These are phyloP conservation scores for Davidsoniella australis DNA, from an alignment of 2,329 filamentous ascomycete species.

Conservation along the genomic window DNA sequence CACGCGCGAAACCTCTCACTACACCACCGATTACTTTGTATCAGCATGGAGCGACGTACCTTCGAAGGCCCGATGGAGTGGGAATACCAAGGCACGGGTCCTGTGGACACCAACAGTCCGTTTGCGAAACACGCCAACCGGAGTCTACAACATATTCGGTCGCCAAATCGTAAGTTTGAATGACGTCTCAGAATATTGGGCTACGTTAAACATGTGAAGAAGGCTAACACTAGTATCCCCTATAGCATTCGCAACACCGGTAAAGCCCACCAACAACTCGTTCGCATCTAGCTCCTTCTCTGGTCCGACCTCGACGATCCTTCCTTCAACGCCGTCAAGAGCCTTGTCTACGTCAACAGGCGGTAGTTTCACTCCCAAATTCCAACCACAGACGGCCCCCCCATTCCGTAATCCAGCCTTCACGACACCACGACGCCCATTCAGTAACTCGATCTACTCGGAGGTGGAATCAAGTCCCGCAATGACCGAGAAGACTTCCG, in stretches of 20 bases:
- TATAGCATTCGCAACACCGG: constrained; percentile 1
- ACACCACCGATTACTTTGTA: not conserved
- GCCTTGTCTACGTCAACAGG: constrained; percentile 23
- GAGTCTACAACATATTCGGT: not conserved
- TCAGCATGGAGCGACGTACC: constrained; percentile 34
- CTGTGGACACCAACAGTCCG: constrained; percentile 43
- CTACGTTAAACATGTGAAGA: not conserved
- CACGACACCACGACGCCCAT: constrained; percentile 41
- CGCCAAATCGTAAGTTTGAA: not conserved
- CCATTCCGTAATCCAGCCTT: constrained; percentile 48
- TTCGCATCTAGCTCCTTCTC: constrained; percentile 22
- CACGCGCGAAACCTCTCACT: not conserved
- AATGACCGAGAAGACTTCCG: constrained; percentile 37
- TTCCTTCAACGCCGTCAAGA: constrained; percentile 24
- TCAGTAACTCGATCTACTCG: constrained; percentile 35
- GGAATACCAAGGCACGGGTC: constrained; percentile 42
- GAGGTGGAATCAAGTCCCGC: constrained; percentile 46
- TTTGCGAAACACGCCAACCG: constrained; percentile 24
- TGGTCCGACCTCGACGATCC: constrained; percentile 13
- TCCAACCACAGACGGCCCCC: constrained; percentile 19
- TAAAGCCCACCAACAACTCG: constrained; percentile 12
- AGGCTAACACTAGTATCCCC: not conserved
- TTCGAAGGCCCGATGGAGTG: constrained; percentile 49
- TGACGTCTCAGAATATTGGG: not conserved
- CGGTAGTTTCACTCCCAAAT: constrained; percentile 22